Conservation (phyloP, 2,329 filamentous ascomycete genomes). For the Trichophyton verrucosum region DNA sequence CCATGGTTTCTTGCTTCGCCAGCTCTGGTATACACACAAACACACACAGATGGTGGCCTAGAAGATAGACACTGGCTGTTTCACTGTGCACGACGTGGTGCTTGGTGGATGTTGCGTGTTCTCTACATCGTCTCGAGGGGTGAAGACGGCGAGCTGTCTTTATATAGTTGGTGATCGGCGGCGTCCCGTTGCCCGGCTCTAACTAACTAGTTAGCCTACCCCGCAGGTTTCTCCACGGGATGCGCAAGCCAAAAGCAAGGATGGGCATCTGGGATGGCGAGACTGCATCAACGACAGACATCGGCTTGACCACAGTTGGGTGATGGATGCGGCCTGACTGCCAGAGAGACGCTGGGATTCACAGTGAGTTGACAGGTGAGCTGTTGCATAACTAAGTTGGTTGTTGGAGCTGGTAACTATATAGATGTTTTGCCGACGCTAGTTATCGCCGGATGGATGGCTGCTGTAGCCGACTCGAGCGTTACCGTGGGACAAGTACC, state of each 20-base stretch:
- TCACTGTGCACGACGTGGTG: background rate
- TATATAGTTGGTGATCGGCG: background rate
- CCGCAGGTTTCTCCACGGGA: background rate
- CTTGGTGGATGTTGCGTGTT: too few species aligned
- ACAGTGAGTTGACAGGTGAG: too few species aligned
- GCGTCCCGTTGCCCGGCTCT: background rate
- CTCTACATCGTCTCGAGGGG: too few species aligned
- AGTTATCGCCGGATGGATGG: too few species aligned
- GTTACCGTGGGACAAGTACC: background rate
- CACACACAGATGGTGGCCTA: background rate
- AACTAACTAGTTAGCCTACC: background rate
- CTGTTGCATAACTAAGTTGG: too few species aligned
- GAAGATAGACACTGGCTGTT: background rate
- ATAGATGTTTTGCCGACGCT: too few species aligned
- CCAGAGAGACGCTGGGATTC: too few species aligned
- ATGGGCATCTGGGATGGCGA: background rate
- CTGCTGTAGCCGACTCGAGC: too few species aligned
- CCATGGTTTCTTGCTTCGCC: conserved; percentile 18
- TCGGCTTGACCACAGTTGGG: background rate
- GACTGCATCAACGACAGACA: background rate
- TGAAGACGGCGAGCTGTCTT: background rate
- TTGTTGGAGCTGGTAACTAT: too few species aligned
- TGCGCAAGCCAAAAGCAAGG: background rate
- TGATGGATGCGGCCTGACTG: too few species aligned
- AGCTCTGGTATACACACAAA: too few species aligned